Evolutionary conservation across 2,329 filamentous ascomycete genomes (phyloP), one percentile per base, ranked within the genome.

Genomic region (Ceratocystis smalleyi): DNA sequence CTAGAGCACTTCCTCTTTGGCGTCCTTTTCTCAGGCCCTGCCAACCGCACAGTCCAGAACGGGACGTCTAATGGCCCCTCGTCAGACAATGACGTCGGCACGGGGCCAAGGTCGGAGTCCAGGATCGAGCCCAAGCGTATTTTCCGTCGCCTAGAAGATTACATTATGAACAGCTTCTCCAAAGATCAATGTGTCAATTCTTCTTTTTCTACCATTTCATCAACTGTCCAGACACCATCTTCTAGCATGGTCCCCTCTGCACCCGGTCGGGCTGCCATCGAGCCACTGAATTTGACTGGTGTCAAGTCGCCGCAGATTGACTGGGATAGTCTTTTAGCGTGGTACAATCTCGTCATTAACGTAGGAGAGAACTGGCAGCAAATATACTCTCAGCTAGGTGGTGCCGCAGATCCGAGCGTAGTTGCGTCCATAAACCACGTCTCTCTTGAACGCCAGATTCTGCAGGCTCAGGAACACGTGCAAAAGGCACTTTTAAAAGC

Each of bases 131-230:
- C 63, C 68, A 70, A 35, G 19, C 45, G 47, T 22, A 83, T 92
- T 10, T 96, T 96, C 72, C 85, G 82, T 67, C 79, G 80, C 4
- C 72, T 96, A 15, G 89, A 95, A 73, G 86, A 91, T 67, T 92
- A 94, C 70, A 80, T 96, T 49, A 75, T 84, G 61, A 73, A 75
- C 22, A 86, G 82, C 69, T 88, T 95, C 69, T 80, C 82, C 64
- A 84, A 85, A 0, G 84, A 84, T 68, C 80, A 87, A 62, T 85
- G 81, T 68, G 74, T 96, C n/a, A 95, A 94, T 71, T 78, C 77
- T 15, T 91, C 90, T 0, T 96, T 96, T 71, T 47, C 35, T 5
- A 30, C 5, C 3, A 15, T 10, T 2, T 17, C 47, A 47, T 27
- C 22, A n/a, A 45, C 43, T 45, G 19, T 6, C 5, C 30, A 60